Evolutionary conservation across 176 grass and related monocot species (phyloP).

Genomic region (Eremochloa ophiuroides): DNA sequence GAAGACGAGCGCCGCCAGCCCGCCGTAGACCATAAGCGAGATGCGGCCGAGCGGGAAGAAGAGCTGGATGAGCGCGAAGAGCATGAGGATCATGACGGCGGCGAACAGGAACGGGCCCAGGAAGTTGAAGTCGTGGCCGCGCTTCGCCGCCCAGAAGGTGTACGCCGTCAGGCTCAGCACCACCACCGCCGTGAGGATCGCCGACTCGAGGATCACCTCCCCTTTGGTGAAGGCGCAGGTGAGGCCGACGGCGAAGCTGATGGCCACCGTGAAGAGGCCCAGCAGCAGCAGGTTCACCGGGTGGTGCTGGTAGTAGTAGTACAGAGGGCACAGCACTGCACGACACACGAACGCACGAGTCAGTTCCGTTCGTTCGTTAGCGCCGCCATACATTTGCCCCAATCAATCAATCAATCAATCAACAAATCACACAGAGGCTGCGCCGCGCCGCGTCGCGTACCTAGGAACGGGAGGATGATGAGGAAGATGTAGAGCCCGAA

Average conservation of each 20-base stretch:
- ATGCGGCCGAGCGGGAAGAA: constrained; percentile 78
- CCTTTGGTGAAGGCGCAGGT: constrained; percentile 85
- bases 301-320: constrained; percentile 78
- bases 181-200: constrained; percentile 67
- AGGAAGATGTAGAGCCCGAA: constrained; percentile 87
- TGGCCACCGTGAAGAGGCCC: constrained; percentile 65
- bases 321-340: constrained; percentile 87
- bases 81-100: constrained; percentile 66
- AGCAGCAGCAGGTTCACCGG: constrained; percentile 84
- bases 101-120: constrained; percentile 84
- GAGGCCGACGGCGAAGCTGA: constrained; percentile 87
- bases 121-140: constrained; percentile 88
- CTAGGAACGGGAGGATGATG: constrained; percentile 85
- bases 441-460: background rate
- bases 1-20: constrained; percentile 69
- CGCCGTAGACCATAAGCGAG: constrained; percentile 72
- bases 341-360: background rate
- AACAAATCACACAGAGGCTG: too few relatives aligned
- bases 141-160: constrained; percentile 87
- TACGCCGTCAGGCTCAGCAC: constrained; percentile 87
- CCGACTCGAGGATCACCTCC: constrained; percentile 78
- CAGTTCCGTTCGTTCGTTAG: background rate
- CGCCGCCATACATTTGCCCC: background rate
- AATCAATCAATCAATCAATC: too few relatives aligned
- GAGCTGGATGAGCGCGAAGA: constrained; percentile 82